Percentiles rank a stretch among this genome's conserved stretches.
Evolutionary conservation across 2,329 filamentous ascomycete species (phyloP).

Genomic region (Phaeophleospora eucalypticola): DNA sequence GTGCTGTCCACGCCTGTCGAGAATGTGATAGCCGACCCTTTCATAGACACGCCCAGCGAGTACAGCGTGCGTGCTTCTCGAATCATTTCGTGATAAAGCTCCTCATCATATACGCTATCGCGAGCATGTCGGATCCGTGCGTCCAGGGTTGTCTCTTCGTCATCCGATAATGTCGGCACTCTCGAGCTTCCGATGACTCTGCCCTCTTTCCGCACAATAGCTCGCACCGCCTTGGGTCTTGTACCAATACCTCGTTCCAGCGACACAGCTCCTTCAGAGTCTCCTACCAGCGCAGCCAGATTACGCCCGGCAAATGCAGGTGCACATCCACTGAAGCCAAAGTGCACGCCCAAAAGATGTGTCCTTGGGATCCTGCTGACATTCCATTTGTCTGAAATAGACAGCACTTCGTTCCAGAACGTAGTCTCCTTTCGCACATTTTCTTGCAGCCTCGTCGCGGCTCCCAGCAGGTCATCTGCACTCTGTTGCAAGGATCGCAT

Average conservation of each 20-base stretch:
- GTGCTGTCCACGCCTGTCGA: constrained; percentile 31
- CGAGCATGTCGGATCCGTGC: constrained; percentile 68
- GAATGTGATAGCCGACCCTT: constrained; percentile 43
- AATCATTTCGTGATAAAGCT: constrained; percentile 85
- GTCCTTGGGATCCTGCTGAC: constrained; percentile 62
- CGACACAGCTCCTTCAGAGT: constrained; percentile 67
- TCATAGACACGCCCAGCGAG: constrained; percentile 64
- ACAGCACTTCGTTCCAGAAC: constrained; percentile 85
- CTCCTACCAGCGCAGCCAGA: constrained; percentile 73
- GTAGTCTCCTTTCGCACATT: constrained; percentile 76
- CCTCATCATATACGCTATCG: constrained; percentile 76
- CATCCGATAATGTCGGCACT: constrained; percentile 28
- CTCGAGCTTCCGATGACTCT: constrained; percentile 55
- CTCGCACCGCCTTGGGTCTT: constrained; percentile 59
- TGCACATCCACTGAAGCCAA: constrained; percentile 75
- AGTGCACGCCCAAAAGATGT: constrained; percentile 71
- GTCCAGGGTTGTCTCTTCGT: constrained; percentile 59
- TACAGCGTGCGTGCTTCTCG: constrained; percentile 72
- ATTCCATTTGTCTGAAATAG: constrained; percentile 79
- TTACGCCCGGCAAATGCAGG: constrained; percentile 63
- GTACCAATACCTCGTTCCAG: constrained; percentile 63
- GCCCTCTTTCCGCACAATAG: constrained; percentile 59
- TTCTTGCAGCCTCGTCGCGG: constrained; percentile 66
- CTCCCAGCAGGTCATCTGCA: constrained; percentile 67
- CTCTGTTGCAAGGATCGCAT: constrained; percentile 71